Evolutionary conservation across 2,329 filamentous ascomycete genomes (phyloP).

Genomic region (Trichoderma citrinoviride): DNA sequence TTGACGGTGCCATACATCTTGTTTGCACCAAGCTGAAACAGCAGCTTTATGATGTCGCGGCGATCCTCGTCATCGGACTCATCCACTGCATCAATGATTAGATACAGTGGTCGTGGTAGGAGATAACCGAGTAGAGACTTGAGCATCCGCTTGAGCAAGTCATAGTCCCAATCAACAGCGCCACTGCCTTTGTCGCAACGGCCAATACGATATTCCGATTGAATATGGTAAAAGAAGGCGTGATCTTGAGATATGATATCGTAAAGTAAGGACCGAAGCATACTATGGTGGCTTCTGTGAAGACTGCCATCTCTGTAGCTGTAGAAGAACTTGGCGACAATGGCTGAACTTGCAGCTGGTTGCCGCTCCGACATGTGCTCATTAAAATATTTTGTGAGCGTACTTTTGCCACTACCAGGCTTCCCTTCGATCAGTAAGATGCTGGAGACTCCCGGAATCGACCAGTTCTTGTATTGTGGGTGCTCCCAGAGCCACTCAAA

Average conservation of each 20-base stretch:
- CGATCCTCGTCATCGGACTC: not conserved
- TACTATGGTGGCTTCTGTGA: not conserved
- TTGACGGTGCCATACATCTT: not conserved
- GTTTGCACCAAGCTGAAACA: not conserved
- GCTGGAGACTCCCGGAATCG: not conserved
- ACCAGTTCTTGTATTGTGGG: not conserved
- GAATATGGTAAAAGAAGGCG: not conserved
- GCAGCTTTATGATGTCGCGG: not conserved
- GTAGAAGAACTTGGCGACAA: not conserved
- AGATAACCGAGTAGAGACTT: not conserved
- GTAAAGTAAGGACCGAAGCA: not conserved
- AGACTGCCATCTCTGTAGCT: not conserved
- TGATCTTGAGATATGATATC: not conserved
- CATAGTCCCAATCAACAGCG: not conserved
- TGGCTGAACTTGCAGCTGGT: not conserved
- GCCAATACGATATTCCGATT: not conserved
- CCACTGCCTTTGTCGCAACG: too few relatives aligned
- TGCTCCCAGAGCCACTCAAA: not conserved
- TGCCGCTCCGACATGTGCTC: not conserved
- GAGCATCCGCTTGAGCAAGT: not conserved
- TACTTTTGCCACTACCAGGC: not conserved
- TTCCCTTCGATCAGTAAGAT: not conserved
- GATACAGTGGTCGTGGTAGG: not conserved
- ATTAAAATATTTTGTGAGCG: not conserved
- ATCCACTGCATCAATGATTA: not conserved